Conservation (phyloP, 148 eudicot species). For the Fallopia convolvulus region DNA sequence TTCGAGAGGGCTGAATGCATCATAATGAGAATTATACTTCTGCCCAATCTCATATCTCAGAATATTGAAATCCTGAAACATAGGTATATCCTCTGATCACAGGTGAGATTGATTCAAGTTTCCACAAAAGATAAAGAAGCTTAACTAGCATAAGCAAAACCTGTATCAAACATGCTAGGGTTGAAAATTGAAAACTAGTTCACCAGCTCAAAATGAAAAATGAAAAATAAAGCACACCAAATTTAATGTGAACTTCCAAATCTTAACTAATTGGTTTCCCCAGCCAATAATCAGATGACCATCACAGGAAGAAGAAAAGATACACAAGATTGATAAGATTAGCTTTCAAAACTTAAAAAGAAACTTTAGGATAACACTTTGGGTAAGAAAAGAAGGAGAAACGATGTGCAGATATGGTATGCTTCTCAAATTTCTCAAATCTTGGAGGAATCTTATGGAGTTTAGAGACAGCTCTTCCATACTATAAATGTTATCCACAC, state of each 20-base stretch:
- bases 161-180: background rate
- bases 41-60: conserved; percentile 81
- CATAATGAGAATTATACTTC: conserved; percentile 79
- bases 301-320: background rate
- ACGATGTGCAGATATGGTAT: background rate
- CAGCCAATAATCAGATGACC: background rate
- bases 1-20: conserved; percentile 85
- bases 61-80: conserved; percentile 83
- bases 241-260: background rate
- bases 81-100: conserved; percentile 25
- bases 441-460: background rate
- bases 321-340: background rate
- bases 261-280: background rate
- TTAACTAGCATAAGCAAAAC: background rate
- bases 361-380: background rate
- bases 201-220: background rate
- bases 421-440: background rate
- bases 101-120: background rate
- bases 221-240: background rate
- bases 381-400: background rate
- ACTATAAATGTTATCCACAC: background rate
- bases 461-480: background rate
- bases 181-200: background rate
- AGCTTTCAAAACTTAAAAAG: background rate
- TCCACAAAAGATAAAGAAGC: background rate